Percentiles rank a stretch among this genome's conserved stretches.
phyloP scores from a whole-genome alignment of 768 basidiomycete species.

The Pholiota microspora region DNA sequence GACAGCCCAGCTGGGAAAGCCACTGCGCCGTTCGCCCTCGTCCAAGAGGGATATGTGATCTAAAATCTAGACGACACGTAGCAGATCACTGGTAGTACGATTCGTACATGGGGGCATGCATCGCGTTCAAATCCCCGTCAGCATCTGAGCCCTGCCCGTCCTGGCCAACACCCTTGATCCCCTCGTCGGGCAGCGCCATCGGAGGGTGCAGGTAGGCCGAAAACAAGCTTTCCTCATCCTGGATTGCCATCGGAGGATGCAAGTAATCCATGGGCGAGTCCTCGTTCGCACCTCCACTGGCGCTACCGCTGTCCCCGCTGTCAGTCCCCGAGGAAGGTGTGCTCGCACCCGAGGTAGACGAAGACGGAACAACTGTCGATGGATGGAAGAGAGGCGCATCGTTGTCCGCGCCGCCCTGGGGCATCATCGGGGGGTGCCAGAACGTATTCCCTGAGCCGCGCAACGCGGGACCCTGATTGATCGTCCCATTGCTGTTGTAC shows the following conservation, averaged over 20 bases:
- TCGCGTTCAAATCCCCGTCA: constrained; percentile 1
- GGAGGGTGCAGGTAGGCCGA: constrained; percentile 46
- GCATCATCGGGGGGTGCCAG: constrained; percentile 79
- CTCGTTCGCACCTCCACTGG: constrained; percentile 25
- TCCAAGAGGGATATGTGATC: not conserved
- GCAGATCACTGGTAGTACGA: constrained; percentile 15
- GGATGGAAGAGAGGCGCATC: constrained; percentile 57
- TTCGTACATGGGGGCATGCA: constrained; percentile 26
- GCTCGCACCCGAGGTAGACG: not conserved
- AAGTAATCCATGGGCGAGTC: constrained; percentile 75
- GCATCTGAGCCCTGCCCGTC: constrained; percentile 10
- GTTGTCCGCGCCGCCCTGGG: constrained; percentile 40
- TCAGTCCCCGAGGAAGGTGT: constrained; percentile 3
- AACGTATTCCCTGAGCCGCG: constrained; percentile 61
- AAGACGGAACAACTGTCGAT: not conserved
- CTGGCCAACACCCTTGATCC: constrained; percentile 6
- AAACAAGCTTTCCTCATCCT: constrained; percentile 64
- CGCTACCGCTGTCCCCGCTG: constrained; percentile 6
- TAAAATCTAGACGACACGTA: not conserved
- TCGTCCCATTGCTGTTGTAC: constrained; percentile 39
- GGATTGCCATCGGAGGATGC: constrained; percentile 56
- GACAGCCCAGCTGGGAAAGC: constrained; percentile 17
- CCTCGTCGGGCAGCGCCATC: constrained; percentile 40
- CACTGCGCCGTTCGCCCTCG: not conserved
- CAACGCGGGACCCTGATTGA: constrained; percentile 43